phyloP scores from a whole-genome alignment of 352 stramenopile species.

The Thalassiosira ordinaria region DNA sequence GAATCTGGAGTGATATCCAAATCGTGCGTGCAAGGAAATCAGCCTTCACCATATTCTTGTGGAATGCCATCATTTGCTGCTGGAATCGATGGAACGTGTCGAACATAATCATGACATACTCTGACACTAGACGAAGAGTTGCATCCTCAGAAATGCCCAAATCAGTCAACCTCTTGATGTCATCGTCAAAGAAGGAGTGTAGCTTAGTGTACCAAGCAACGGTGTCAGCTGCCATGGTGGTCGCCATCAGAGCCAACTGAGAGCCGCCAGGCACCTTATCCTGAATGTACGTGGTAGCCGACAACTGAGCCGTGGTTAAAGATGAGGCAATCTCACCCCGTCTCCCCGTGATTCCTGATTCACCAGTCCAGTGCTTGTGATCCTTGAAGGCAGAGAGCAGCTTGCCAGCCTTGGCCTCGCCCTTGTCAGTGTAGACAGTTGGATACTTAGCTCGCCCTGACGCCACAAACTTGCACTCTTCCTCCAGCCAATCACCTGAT shows the following conservation, averaged over 20 bases:
- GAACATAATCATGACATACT: slow-evolving; percentile 11
- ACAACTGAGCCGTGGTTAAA: background rate
- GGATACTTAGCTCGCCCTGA: background rate
- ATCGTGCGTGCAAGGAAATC: background rate
- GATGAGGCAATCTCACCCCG: background rate
- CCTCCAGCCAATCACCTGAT: no score
- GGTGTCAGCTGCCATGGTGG: background rate
- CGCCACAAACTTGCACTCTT: slow-evolving; percentile 7
- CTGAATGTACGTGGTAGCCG: background rate
- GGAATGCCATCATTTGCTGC: background rate
- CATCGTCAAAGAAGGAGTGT: background rate
- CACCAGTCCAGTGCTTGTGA: background rate
- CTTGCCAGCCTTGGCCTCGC: background rate
- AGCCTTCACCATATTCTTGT: background rate
- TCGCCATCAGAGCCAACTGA: background rate
- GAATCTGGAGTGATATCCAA: slow-evolving; percentile 4
- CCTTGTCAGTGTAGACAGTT: background rate
- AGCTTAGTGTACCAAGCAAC: background rate
- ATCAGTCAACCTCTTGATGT: background rate
- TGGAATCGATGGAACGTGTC: background rate
- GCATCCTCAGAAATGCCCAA: background rate
- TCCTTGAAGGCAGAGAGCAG: background rate
- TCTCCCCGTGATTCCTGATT: background rate
- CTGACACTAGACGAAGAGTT: background rate
- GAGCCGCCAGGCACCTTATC: background rate